These are phyloP conservation scores for Kluyveromyces sp. DNA, from an alignment of 1,139 yeast genomes.

Conservation along the genomic window DNA sequence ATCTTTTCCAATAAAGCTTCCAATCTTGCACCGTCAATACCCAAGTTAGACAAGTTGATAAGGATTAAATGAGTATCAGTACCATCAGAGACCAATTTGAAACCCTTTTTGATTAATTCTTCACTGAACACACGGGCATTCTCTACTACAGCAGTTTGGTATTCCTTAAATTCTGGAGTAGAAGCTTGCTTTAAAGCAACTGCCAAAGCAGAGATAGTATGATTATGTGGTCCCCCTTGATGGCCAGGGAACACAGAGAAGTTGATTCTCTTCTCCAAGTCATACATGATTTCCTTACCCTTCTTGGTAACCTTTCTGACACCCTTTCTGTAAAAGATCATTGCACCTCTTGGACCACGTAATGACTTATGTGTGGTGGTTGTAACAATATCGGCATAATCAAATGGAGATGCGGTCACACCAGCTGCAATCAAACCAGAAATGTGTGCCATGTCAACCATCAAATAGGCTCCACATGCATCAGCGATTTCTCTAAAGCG, in stretches of 20 bases:
- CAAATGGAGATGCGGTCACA: slow-evolving; percentile 88
- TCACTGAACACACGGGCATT: slow-evolving; percentile 75
- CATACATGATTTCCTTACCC: slow-evolving; percentile 82
- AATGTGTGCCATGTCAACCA: slow-evolving; percentile 95
- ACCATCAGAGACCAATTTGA: slow-evolving; percentile 79
- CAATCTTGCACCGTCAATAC: slow-evolving; percentile 91
- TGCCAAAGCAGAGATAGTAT: slow-evolving; percentile 91
- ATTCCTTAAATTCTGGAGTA: slow-evolving; percentile 76
- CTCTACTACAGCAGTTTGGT: slow-evolving; percentile 72
- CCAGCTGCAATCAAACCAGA: slow-evolving; percentile 92
- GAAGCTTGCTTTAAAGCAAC: slow-evolving; percentile 89
- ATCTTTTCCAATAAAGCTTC: slow-evolving; percentile 85
- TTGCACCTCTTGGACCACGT: slow-evolving; percentile 98
- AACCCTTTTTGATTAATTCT: slow-evolving; percentile 60
- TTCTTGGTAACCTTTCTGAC: slow-evolving; percentile 72
- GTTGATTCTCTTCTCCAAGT: slow-evolving; percentile 82
- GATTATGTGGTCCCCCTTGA: slow-evolving; percentile 99
- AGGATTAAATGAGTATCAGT: slow-evolving; percentile 92
- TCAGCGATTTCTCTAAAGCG: slow-evolving; percentile 87
- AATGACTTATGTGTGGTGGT: slow-evolving; percentile 95
- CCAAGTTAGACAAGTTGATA: slow-evolving; percentile 74
- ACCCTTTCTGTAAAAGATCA: slow-evolving; percentile 95
- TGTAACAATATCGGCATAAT: slow-evolving; percentile 90
- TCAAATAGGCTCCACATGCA: slow-evolving; percentile 84
- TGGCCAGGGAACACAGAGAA: slow-evolving; percentile 98